Percentiles rank a stretch among this genome's conserved stretches.
phyloP scores from a whole-genome alignment of 2,329 filamentous ascomycete species.

The Hypoxylon sp. region DNA sequence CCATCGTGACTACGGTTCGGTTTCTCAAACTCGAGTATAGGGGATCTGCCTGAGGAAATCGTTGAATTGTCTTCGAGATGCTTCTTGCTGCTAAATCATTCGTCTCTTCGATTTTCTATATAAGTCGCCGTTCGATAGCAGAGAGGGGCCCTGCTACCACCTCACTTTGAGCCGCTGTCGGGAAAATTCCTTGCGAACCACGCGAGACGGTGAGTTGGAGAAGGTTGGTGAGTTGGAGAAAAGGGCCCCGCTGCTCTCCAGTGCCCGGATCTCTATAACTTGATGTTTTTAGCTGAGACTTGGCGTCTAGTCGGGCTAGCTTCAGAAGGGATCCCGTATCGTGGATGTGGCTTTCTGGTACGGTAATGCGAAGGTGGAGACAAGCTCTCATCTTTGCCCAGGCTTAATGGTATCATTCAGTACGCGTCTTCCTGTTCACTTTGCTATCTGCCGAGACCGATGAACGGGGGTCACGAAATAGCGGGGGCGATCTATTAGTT shows the following conservation, averaged over 20 bases:
- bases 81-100: background rate
- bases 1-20: constrained; percentile 36
- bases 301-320: constrained; percentile 2
- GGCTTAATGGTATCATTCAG: background rate
- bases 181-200: constrained; percentile 31
- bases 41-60: background rate
- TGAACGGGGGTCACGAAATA: constrained; percentile 6
- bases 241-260: constrained; percentile 1
- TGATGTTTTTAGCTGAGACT: constrained; percentile 3
- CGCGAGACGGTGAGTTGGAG: constrained; percentile 29
- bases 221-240: constrained; percentile 41
- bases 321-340: constrained; percentile 17
- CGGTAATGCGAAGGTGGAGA: background rate
- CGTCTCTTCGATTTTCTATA: background rate
- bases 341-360: background rate
- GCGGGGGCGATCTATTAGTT: constrained; percentile 23
- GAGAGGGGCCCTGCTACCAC: constrained; percentile 24
- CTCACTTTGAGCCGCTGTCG: constrained; percentile 30
- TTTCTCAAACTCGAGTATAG: background rate
- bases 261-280: constrained; percentile 3
- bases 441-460: constrained; percentile 36
- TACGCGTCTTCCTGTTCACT: background rate
- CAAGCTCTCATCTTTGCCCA: background rate
- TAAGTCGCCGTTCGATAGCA: background rate
- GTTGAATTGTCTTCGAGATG: background rate